These are phyloP conservation scores for Pyrus betulifolia DNA, from an alignment of 306 rosid genomes.

Conservation along the genomic window DNA sequence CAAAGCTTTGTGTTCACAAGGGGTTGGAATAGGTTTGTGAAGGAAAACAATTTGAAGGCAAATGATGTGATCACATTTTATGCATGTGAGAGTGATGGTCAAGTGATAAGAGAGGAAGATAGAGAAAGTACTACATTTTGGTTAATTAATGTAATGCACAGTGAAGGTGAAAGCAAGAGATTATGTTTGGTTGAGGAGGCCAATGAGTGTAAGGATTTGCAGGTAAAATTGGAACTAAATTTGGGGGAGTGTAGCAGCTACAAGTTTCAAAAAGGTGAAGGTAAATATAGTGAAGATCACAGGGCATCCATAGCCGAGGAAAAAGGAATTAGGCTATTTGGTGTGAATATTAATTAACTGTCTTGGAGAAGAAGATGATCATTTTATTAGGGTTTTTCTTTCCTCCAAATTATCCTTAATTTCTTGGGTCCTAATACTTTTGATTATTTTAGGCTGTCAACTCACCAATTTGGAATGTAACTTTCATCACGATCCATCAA, in stretches of 20 bases:
- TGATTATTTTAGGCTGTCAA: not conserved
- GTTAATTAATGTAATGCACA: constrained; percentile 31
- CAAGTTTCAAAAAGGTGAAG: not conserved
- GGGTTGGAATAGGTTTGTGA: constrained; percentile 53
- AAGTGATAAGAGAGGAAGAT: constrained; percentile 8
- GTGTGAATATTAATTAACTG: constrained; percentile 20
- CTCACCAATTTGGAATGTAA: not conserved
- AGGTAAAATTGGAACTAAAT: constrained; percentile 1
- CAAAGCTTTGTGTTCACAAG: constrained; percentile 50
- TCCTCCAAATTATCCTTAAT: not conserved
- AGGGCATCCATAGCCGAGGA: constrained; percentile 3
- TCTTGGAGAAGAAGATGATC: not conserved
- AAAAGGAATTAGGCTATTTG: constrained; percentile 39
- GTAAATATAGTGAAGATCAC: constrained; percentile 4
- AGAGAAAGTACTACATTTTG: constrained; percentile 16
- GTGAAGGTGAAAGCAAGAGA: constrained; percentile 6
- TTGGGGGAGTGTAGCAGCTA: constrained; percentile 4
- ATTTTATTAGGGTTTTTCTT: too few species aligned
- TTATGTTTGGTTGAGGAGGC: constrained; percentile 2
- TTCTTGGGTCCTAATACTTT: not conserved
- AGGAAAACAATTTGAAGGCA: constrained; percentile 37
- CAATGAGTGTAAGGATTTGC: not conserved
- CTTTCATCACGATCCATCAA: not conserved
- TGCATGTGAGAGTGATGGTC: constrained; percentile 19
- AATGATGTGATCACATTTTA: constrained; percentile 40